These are phyloP conservation scores for Cercospora sp. DNA, from an alignment of 2,329 filamentous ascomycete genomes.

Conservation along the genomic window DNA sequence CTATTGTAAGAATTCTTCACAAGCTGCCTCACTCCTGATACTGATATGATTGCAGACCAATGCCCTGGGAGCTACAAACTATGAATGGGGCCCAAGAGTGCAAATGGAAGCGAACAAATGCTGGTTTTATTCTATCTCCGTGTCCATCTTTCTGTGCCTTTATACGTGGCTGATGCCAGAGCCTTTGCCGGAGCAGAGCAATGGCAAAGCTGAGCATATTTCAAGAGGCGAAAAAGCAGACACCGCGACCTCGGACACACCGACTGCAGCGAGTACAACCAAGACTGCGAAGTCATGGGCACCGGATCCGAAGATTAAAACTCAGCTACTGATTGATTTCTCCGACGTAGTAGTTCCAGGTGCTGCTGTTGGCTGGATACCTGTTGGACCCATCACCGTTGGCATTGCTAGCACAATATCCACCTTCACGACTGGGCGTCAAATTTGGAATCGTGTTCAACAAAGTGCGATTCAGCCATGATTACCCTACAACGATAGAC, in stretches of 20 bases:
- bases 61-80: constrained; percentile 54
- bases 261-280: not conserved
- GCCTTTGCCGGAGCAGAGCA: not conserved
- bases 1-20: constrained; percentile 49
- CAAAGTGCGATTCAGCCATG: constrained; percentile 12
- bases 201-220: not conserved
- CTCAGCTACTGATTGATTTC: constrained; percentile 57
- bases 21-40: not conserved
- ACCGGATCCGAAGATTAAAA: constrained; percentile 27
- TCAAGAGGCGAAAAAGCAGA: not conserved
- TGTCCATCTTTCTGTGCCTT: constrained; percentile 49
- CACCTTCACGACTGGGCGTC: constrained; percentile 60
- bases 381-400: constrained; percentile 54
- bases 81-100: constrained; percentile 48
- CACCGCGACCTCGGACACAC: not conserved
- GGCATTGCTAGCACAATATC: constrained; percentile 62
- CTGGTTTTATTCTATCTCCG: constrained; percentile 66
- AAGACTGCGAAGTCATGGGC: not conserved
- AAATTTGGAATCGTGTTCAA: constrained; percentile 56
- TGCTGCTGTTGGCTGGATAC: constrained; percentile 61
- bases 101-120: constrained; percentile 65
- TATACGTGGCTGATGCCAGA: constrained; percentile 33
- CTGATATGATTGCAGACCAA: constrained; percentile 33
- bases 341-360: constrained; percentile 66
- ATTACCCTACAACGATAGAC: not conserved